Conservation (phyloP, 352 stramenopile species). For the Peronospora destructor region DNA sequence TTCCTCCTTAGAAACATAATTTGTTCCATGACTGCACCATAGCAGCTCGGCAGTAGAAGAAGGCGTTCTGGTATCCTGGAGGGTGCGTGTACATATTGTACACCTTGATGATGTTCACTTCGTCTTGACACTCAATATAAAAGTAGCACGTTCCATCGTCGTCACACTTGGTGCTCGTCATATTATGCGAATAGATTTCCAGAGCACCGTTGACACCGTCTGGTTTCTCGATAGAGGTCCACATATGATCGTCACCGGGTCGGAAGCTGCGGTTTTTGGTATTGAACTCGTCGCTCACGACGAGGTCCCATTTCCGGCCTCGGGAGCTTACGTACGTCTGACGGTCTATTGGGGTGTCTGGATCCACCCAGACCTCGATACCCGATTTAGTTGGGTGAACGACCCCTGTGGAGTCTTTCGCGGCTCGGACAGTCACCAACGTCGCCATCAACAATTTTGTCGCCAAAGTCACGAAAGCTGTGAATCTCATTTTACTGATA, state of each 20-base stretch:
- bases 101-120: constrained; percentile 36
- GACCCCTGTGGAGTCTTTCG: constrained; percentile 8
- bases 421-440: constrained; percentile 1
- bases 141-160: constrained; percentile 45
- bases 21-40: constrained; percentile 94
- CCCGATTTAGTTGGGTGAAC: constrained; percentile 32
- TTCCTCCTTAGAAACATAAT: constrained; percentile 92
- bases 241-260: constrained; percentile 89
- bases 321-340: constrained; percentile 41
- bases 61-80: constrained; percentile 37
- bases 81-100: constrained; percentile 56
- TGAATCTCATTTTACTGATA: constrained; percentile 14
- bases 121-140: constrained; percentile 33
- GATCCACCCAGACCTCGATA: constrained; percentile 49
- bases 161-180: constrained; percentile 46
- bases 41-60: constrained; percentile 51
- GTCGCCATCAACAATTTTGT: constrained; percentile 3
- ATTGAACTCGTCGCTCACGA: constrained; percentile 95
- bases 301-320: constrained; percentile 45
- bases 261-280: constrained; percentile 78
- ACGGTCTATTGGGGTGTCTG: constrained; percentile 36
- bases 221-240: constrained; percentile 92
- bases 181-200: constrained; percentile 88
- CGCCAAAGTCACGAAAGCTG: constrained; percentile 10
- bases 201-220: constrained; percentile 87